Evolutionary conservation across 2,329 filamentous ascomycete species (phyloP).

Genomic region (Arthrobotrys entomopaga): DNA sequence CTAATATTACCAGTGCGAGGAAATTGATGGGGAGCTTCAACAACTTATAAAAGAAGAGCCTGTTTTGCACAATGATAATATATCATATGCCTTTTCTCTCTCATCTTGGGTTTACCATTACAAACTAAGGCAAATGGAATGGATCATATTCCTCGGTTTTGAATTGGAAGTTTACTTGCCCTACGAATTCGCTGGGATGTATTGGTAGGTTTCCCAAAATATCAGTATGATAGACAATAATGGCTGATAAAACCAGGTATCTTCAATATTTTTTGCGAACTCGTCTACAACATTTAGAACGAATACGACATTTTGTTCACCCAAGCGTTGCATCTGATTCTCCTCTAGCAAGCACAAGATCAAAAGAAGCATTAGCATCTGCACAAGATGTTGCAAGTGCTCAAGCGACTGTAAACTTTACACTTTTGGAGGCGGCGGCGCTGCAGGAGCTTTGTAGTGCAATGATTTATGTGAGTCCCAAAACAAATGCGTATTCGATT

Average conservation of each 20-base stretch:
- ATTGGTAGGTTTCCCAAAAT: conserved; percentile 69
- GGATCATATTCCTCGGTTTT: conserved; percentile 89
- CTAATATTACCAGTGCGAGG: conserved; percentile 67
- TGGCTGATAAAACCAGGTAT: conserved; percentile 89
- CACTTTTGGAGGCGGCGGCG: conserved; percentile 51
- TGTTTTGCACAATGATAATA: conserved; percentile 67
- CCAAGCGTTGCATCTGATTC: conserved; percentile 43
- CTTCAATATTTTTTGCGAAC: conserved; percentile 77
- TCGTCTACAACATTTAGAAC: conserved; percentile 74
- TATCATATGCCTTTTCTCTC: conserved; percentile 75
- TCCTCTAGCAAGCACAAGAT: conserved; percentile 57
- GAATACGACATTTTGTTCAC: conserved; percentile 69
- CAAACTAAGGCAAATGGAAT: conserved; percentile 88
- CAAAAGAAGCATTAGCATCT: conserved; percentile 57
- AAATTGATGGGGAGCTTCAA: conserved; percentile 76
- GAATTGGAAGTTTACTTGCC: conserved; percentile 89
- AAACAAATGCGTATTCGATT: conserved; percentile 43
- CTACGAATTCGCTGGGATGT: conserved; percentile 87
- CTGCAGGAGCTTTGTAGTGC: conserved; percentile 53
- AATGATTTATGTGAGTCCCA: conserved; percentile 48
- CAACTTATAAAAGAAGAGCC: conserved; percentile 71
- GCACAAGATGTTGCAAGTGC: conserved; percentile 46
- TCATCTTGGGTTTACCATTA: conserved; percentile 90
- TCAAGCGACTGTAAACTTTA: conserved; percentile 53
- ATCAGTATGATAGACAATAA: conserved; percentile 73